Conservation (phyloP, 1,284 basidiomycete species). For the Naganishia liquefaciens region DNA sequence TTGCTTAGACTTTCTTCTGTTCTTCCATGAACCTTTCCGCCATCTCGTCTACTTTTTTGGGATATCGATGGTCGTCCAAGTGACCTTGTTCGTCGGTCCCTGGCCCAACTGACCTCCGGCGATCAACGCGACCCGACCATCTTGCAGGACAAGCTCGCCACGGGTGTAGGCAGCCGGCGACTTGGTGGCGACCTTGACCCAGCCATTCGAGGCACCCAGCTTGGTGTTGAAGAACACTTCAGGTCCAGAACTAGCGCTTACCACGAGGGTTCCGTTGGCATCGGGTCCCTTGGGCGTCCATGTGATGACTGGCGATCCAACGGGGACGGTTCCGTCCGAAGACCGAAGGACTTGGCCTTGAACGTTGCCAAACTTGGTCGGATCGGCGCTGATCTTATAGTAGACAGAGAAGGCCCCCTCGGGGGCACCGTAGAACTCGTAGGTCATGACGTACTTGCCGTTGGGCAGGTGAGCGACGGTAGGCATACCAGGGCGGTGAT, state of each 20-base stretch:
- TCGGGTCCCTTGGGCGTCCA: constrained; percentile 46
- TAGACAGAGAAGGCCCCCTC: constrained; percentile 36
- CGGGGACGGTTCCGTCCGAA: constrained; percentile 42
- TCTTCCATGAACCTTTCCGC: not conserved
- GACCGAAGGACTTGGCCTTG: constrained; percentile 33
- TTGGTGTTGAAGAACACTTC: constrained; percentile 37
- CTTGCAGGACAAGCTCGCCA: constrained; percentile 33
- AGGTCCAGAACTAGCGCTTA: constrained; percentile 40
- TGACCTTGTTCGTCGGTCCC: constrained; percentile 33
- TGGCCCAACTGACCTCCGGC: constrained; percentile 33
- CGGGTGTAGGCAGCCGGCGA: constrained; percentile 31
- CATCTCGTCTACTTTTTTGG: constrained; percentile 9
- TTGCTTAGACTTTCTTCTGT: not conserved
- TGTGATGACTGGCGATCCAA: constrained; percentile 44
- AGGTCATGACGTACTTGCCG: constrained; percentile 49
- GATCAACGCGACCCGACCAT: constrained; percentile 35
- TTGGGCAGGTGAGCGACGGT: constrained; percentile 46
- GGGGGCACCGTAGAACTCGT: constrained; percentile 47
- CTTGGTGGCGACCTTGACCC: constrained; percentile 33
- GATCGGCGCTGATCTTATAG: constrained; percentile 36
- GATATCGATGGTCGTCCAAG: constrained; percentile 29
- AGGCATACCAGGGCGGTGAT: constrained; percentile 51
- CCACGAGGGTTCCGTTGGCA: constrained; percentile 47
- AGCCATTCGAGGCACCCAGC: constrained; percentile 31
- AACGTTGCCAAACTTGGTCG: constrained; percentile 32